phyloP scores from a whole-genome alignment of 2,329 filamentous ascomycete species.

The Phialophora expanda region DNA sequence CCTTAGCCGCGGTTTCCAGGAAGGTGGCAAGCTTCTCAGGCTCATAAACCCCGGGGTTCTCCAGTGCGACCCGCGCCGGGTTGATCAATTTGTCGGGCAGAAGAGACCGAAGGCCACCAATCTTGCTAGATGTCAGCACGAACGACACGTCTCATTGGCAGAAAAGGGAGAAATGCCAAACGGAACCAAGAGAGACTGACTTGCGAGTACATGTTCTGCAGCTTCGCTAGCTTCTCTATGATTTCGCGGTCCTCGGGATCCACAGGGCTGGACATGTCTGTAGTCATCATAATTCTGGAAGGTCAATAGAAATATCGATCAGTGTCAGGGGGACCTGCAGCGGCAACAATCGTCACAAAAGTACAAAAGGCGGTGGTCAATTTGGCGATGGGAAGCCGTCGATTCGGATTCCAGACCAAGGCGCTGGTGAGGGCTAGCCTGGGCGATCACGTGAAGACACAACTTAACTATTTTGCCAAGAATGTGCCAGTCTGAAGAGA shows the following conservation, averaged over 20 bases:
- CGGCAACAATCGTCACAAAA: neutral
- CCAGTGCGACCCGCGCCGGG: constrained; percentile 48
- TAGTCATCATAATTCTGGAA: constrained; percentile 15
- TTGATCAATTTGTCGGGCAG: constrained; percentile 49
- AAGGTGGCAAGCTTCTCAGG: constrained; percentile 46
- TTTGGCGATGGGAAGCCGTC: neutral
- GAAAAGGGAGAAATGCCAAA: neutral
- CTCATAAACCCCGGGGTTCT: constrained; percentile 44
- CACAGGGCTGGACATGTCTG: constrained; percentile 12
- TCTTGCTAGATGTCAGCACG: constrained; percentile 41
- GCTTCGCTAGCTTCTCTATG: constrained; percentile 36
- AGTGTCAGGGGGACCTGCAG: neutral
- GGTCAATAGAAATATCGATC: neutral
- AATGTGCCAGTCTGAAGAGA: neutral
- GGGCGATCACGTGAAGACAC: neutral
- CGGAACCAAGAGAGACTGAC: constrained; percentile 21
- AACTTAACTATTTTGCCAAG: neutral
- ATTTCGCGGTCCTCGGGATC: constrained; percentile 37
- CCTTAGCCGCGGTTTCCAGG: constrained; percentile 45
- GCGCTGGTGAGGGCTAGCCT: neutral
- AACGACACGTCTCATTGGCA: neutral
- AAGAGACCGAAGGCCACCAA: constrained; percentile 50
- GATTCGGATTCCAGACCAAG: neutral
- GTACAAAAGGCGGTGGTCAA: neutral
- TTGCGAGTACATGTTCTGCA: constrained; percentile 38